phyloP scores from a whole-genome alignment of 805 yeast genomes.

The Naumovozyma baii region DNA sequence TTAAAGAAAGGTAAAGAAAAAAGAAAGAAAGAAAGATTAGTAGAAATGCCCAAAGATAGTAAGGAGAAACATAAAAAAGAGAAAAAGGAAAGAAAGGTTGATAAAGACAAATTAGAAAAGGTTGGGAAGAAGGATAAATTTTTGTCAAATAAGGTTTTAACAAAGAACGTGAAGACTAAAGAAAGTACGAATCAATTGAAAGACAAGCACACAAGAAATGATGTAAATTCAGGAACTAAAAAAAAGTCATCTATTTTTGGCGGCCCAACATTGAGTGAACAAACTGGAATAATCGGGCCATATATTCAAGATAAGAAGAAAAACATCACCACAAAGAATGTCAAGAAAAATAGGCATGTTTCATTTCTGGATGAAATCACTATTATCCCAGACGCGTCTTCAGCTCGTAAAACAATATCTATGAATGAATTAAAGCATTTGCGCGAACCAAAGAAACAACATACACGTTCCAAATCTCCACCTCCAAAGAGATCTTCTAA shows the following conservation, averaged over 20 bases:
- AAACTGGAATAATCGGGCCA: conserved; percentile 3
- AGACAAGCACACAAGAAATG: not conserved
- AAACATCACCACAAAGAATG: conserved; percentile 3
- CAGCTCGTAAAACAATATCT: not conserved
- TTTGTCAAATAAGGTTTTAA: conserved; percentile 3
- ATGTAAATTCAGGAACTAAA: conserved; percentile 13
- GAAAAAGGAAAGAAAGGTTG: conserved; percentile 3
- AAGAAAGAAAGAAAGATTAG: not conserved
- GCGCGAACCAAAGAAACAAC: conserved; percentile 2
- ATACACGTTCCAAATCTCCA: conserved; percentile 1
- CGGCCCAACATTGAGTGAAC: conserved; percentile 10
- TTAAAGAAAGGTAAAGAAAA: not conserved
- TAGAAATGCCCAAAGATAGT: conserved; percentile 1
- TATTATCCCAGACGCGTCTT: conserved; percentile 5
- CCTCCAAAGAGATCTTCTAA: not conserved
- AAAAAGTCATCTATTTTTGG: conserved; percentile 29
- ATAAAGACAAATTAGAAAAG: conserved; percentile 1
- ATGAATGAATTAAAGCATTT: not conserved
- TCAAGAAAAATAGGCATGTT: conserved; percentile 12
- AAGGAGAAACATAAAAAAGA: conserved; percentile 3
- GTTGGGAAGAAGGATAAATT: conserved; percentile 1
- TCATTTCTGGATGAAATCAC: conserved; percentile 16
- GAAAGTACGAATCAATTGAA: conserved; percentile 1
- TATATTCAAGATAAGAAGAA: conserved; percentile 12
- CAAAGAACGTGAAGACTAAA: conserved; percentile 1